Evolutionary conservation across 257 asterid species (phyloP), one percentile per base, ranked within the genome.

Genomic region (Cynanchum wilfordii): DNA sequence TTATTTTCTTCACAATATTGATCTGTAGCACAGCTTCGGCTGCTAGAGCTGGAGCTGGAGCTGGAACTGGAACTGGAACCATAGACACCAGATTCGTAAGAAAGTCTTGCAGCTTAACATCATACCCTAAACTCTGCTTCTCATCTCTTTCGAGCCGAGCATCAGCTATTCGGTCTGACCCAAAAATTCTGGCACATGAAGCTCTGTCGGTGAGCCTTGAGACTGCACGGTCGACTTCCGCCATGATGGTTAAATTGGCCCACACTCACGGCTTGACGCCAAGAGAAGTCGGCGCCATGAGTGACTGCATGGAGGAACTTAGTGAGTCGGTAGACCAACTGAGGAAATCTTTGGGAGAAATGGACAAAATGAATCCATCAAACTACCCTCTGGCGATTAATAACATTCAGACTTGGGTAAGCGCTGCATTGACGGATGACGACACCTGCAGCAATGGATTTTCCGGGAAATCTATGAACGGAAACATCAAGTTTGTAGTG

Each of bases 371-470:
- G 3, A 77, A 56, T 30, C 87, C 84, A 4, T 22, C 82, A 2
- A 73, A 87, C 19, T 87, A 83, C 64, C 84, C 16, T 58, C 3
- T 74, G 68, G 58, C 64, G 19, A 83, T 88, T 84, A 84, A 75
- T 49, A 83, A 91, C 30, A 66, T 86, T 8, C 89, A 87, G 73
- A 91, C 96, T 0, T 91, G 97, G 97, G 91, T 91, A 0, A 91
- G 97, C 78, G 93, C 93, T 30, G 96, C 96, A 68, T 72, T 91
- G 88, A 91, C 96, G 1, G 86, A 91, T 25, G 93, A 85, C 19
- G 91, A 86, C 57, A 88, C 96, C 0, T 91, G 96, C 79, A 84
- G 75, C 59, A 95, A 89, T 0, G 96, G 95, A 20, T 91, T 89
- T 52, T 74, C 81, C 47, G 93, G 93, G 13, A 82, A 83, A 65